These are phyloP conservation scores for Nemania diffusa DNA, from an alignment of 2,329 filamentous ascomycete genomes.

Conservation along the genomic window DNA sequence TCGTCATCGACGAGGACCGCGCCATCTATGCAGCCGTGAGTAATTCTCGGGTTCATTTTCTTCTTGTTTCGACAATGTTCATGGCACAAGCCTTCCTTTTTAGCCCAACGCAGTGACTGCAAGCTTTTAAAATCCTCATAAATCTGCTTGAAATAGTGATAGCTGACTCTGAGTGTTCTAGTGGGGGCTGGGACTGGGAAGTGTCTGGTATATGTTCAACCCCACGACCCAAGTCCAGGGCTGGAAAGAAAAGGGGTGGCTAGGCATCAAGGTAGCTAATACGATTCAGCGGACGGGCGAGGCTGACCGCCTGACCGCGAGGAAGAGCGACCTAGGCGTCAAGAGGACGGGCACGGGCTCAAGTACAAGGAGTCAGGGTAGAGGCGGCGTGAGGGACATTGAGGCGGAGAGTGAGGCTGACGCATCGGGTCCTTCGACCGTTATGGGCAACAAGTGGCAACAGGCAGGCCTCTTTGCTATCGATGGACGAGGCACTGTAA, in stretches of 20 bases:
- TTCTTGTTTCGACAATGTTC: not conserved
- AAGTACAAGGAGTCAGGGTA: constrained; percentile 30
- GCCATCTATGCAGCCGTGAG: constrained; percentile 62
- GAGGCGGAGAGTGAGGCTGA: constrained; percentile 51
- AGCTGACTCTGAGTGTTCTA: not conserved
- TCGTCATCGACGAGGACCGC: constrained; percentile 67
- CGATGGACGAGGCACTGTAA: constrained; percentile 60
- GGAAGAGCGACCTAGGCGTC: constrained; percentile 48
- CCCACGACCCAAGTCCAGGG: constrained; percentile 62
- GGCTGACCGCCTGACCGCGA: constrained; percentile 36
- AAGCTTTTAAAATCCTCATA: not conserved
- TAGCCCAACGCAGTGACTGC: not conserved
- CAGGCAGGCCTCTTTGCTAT: constrained; percentile 63
- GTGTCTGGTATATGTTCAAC: constrained; percentile 64
- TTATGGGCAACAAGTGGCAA: constrained; percentile 68
- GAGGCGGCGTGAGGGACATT: constrained; percentile 47
- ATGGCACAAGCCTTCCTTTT: not conserved
- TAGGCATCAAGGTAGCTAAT: constrained; percentile 61
- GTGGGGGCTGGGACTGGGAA: constrained; percentile 64
- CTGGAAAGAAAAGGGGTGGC: constrained; percentile 66
- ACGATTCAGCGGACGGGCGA: constrained; percentile 55
- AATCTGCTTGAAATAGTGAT: not conserved
- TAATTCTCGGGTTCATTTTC: not conserved
- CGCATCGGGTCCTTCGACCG: constrained; percentile 54
- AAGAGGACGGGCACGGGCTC: constrained; percentile 49